These are phyloP conservation scores for Penicillium sp. DNA, from an alignment of 2,329 filamentous ascomycete species.

Conservation along the genomic window DNA sequence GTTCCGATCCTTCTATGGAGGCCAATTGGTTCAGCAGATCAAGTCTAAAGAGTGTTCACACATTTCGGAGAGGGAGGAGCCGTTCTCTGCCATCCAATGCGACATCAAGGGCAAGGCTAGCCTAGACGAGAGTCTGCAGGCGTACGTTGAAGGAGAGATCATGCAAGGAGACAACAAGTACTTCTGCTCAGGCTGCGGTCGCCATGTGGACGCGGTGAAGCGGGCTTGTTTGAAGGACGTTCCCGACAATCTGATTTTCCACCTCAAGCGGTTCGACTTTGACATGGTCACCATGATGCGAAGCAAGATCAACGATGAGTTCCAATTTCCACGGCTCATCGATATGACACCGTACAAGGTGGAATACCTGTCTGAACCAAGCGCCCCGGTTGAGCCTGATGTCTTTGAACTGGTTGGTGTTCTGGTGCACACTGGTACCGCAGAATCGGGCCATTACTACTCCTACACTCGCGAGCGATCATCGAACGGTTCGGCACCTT, in stretches of 20 bases:
- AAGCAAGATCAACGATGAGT: conserved; percentile 94
- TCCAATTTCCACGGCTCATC: conserved; percentile 80
- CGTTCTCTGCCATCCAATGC: conserved; percentile 92
- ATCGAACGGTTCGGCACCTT: conserved; percentile 48
- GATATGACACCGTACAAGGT: conserved; percentile 90
- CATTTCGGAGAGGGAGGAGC: conserved; percentile 86
- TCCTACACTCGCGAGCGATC: conserved; percentile 88
- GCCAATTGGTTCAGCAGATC: conserved; percentile 89
- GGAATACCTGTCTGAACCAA: conserved; percentile 73
- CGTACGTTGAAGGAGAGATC: conserved; percentile 94
- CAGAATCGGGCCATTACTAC: conserved; percentile 95
- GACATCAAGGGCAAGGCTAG: conserved; percentile 90
- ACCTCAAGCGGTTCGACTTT: conserved; percentile 69
- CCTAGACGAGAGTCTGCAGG: conserved; percentile 83
- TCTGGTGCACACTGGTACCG: conserved; percentile 88
- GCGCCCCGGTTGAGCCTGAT: conserved; percentile 64
- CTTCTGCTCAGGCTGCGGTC: conserved; percentile 88
- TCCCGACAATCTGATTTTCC: conserved; percentile 92
- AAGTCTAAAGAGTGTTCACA: conserved; percentile 94
- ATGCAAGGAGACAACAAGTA: conserved; percentile 99
- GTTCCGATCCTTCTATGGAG: conserved; percentile 85
- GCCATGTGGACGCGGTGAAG: conserved; percentile 91
- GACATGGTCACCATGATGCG: conserved; percentile 69
- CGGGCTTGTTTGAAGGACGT: conserved; percentile 90
- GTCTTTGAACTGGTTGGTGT: conserved; percentile 93